Evolutionary conservation across 768 basidiomycete species (phyloP), one percentile per base, ranked within the genome.

Genomic region (Suillus sp.): DNA sequence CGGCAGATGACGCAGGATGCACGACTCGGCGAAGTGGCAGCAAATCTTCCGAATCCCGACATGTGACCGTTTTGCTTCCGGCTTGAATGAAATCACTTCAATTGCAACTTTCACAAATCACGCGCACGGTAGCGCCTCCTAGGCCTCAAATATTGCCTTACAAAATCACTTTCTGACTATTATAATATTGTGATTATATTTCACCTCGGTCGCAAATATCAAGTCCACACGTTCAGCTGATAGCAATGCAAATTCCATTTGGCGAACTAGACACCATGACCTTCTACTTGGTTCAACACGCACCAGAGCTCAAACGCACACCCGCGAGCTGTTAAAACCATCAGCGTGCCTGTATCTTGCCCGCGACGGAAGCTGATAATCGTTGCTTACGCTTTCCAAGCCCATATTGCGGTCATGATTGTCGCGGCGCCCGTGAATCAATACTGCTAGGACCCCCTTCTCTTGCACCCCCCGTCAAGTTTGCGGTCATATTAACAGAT

Each of bases 401-500:
- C 25, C 50, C 3, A 18, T 50, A 14, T 27, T 27, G 16, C 25
- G 4, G 18, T 56, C 4, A 37, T 56, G 16, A 25, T 37, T 56
- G 22, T 56, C 25, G 22, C 22, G 37, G 2, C 4, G 55, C 22
- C 18, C 22, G 35, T 27, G 35, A 37, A 37, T 2, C 35, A n/a
- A n/a, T n/a, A 37, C 38, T 14, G 35, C 38, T 10, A 56, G 18
- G 25, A 25, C 4, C 37, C 18, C 16, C 14, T n/a, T n/a, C n/a
- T 25, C 11, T 25, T 4, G 35, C 4, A 14, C 8, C 14, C 54
- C 25, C 22, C 37, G 2, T 25, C 13, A 16, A 38, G 22, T 38
- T 18, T 27, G 53, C n/a, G 14, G 60, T 13, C 58, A 62, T 62
- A 34, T n/a, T 35, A 32, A 7, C 9, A 43, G 40, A 60, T 35